Conservation (phyloP, 2,329 filamentous ascomycete species). For the Aspergillus thermomutatus region DNA sequence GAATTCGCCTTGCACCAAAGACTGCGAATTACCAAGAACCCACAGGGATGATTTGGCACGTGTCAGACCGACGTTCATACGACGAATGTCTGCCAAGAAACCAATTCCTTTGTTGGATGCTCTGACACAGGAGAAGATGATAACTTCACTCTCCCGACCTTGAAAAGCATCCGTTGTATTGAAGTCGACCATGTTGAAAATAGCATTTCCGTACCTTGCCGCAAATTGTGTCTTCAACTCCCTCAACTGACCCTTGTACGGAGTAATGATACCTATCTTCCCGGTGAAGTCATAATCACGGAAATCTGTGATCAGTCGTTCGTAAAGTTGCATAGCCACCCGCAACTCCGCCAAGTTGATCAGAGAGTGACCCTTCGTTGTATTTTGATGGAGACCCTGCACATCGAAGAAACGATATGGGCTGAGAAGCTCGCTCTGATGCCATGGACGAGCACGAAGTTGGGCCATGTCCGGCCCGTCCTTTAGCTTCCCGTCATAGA, state of each 20-base stretch:
- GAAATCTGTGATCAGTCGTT: slow-evolving; percentile 73
- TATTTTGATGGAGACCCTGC: slow-evolving; percentile 76
- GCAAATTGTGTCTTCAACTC: slow-evolving; percentile 75
- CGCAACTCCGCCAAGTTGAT: slow-evolving; percentile 85
- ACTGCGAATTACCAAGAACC: slow-evolving; percentile 89
- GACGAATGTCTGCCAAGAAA: slow-evolving; percentile 96
- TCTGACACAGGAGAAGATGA: slow-evolving; percentile 98
- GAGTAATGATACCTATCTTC: slow-evolving; percentile 95
- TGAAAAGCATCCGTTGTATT: slow-evolving; percentile 99
- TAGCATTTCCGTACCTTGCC: slow-evolving; percentile 67
- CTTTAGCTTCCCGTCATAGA: slow-evolving; percentile 84
- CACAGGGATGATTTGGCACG: slow-evolving; percentile 95
- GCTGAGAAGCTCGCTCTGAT: slow-evolving; percentile 72
- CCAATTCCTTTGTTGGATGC: slow-evolving; percentile 91
- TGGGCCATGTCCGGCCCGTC: slow-evolving; percentile 81
- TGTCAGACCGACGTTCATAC: slow-evolving; percentile 98
- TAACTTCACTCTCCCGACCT: slow-evolving; percentile 92
- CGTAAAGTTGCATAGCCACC: slow-evolving; percentile 80
- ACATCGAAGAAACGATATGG: slow-evolving; percentile 98
- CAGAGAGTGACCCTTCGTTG: slow-evolving; percentile 81
- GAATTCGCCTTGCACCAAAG: slow-evolving; percentile 81
- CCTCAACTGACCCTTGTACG: slow-evolving; percentile 89
- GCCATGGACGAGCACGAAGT: slow-evolving; percentile 79
- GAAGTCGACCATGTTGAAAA: slow-evolving; percentile 83
- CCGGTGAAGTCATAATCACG: slow-evolving; percentile 65